Percentiles rank a stretch among this genome's conserved stretches.
phyloP scores from a whole-genome alignment of 164 flowering plant species.

The Tetrastigma voinierianum region DNA sequence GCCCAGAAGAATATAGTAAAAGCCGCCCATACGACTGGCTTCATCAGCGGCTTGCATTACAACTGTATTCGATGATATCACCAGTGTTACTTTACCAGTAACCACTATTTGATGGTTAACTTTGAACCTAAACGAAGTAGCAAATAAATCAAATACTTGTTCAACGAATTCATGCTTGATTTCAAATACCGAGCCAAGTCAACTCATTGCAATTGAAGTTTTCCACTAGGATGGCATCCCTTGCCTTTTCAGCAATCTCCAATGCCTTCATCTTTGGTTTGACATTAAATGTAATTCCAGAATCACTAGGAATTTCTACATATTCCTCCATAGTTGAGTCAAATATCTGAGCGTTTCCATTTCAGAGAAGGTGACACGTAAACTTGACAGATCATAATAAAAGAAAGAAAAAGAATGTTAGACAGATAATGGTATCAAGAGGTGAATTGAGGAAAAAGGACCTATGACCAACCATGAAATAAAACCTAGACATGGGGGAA shows the following conservation, averaged over 20 bases:
- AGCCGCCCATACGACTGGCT: conserved; percentile 69
- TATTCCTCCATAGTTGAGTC: conserved; percentile 80
- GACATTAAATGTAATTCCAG: conserved; percentile 88
- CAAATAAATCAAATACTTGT: neutral
- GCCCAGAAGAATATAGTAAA: neutral
- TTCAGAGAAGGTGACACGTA: conserved; percentile 99
- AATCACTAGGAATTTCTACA: conserved; percentile 96
- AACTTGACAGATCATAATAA: conserved; percentile 91
- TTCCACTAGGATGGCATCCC: conserved; percentile 92
- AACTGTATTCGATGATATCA: conserved; percentile 79
- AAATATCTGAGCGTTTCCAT: conserved; percentile 97
- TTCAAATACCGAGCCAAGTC: neutral
- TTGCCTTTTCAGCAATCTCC: conserved; percentile 90
- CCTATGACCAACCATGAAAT: neutral
- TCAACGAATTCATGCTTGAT: neutral
- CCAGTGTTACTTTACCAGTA: conserved; percentile 98
- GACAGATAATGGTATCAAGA: neutral
- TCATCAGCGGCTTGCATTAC: conserved; percentile 99
- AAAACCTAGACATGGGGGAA: too few species aligned
- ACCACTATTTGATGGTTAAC: conserved; percentile 69
- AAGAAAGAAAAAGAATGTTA: neutral
- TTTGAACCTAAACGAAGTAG: conserved; percentile 51
- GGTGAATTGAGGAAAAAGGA: neutral
- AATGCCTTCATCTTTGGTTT: conserved; percentile 94
- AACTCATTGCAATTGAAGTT: conserved; percentile 64